Evolutionary conservation across 306 rosid species (phyloP).

Genomic region (Arachis stenosperma): DNA sequence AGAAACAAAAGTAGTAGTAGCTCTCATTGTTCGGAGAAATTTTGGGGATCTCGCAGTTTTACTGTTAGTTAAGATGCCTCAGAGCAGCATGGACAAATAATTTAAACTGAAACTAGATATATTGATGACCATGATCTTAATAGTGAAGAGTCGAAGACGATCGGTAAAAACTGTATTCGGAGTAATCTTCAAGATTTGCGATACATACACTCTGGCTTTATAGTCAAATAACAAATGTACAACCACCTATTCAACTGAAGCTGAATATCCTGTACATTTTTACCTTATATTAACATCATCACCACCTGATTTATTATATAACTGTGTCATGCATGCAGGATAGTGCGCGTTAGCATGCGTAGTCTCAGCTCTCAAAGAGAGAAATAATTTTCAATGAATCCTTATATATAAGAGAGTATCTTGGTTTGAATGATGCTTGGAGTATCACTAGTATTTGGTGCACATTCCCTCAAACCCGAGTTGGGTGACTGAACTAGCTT

Average conservation of each 20-base stretch:
- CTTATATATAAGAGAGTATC: neutral
- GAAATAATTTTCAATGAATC: neutral
- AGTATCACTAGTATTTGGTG: neutral
- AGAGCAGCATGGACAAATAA: constrained; percentile 29
- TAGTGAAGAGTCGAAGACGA: neutral
- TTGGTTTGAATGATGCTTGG: neutral
- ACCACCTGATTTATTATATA: neutral
- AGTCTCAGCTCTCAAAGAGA: neutral
- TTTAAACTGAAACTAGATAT: constrained; percentile 39
- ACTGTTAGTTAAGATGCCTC: neutral
- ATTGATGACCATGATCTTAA: constrained; percentile 10
- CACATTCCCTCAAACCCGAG: neutral
- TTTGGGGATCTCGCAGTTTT: neutral
- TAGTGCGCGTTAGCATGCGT: neutral
- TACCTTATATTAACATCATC: constrained; percentile 3
- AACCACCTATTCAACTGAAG: constrained; percentile 1
- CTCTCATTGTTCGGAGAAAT: constrained; percentile 18
- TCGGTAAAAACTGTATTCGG: neutral
- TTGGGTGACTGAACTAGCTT: too few relatives aligned
- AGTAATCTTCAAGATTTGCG: constrained; percentile 20
- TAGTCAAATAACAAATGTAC: neutral
- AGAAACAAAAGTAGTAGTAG: constrained; percentile 47
- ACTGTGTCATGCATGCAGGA: neutral
- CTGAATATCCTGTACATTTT: constrained; percentile 10
- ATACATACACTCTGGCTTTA: neutral